Percentiles rank a stretch among this genome's conserved stretches.
Evolutionary conservation across 1,139 yeast species (phyloP).

Genomic region (Debaryomyces coudertii): DNA sequence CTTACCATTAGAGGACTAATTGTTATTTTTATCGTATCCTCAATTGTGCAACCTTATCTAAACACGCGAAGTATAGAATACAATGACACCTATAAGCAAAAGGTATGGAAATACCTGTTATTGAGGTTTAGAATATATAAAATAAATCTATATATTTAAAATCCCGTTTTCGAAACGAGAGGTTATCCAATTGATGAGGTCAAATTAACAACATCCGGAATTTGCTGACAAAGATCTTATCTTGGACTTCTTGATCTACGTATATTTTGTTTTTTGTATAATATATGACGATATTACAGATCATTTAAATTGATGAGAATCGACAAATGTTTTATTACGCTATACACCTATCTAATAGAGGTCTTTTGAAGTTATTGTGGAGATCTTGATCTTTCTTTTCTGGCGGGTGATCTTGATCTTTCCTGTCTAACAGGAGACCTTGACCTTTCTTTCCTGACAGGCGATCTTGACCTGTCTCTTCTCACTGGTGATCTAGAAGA

Average conservation of each 20-base stretch:
- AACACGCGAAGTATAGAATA: not conserved
- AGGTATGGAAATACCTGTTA: too few species aligned
- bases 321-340: not conserved
- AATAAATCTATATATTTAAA: too few species aligned
- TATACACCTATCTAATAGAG: not conserved
- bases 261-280: too few species aligned
- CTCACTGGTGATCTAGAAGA: slow-evolving; percentile 47
- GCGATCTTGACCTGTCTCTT: slow-evolving; percentile 31
- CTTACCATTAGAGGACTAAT: not conserved
- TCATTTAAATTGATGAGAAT: not conserved
- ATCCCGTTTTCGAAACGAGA: too few species aligned
- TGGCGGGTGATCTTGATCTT: slow-evolving; percentile 48
- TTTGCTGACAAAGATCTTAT: too few species aligned
- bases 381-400: slow-evolving; percentile 19
- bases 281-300: too few species aligned
- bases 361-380: slow-evolving; percentile 1
- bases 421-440: slow-evolving; percentile 45
- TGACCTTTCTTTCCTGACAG: slow-evolving; percentile 42
- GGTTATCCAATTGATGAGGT: too few species aligned
- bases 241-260: too few species aligned
- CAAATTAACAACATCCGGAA: too few species aligned
- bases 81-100: too few species aligned
- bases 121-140: too few species aligned
- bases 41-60: too few species aligned
- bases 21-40: not conserved